Conservation (phyloP, 352 stramenopile genomes). For the Phytophthora pini region DNA sequence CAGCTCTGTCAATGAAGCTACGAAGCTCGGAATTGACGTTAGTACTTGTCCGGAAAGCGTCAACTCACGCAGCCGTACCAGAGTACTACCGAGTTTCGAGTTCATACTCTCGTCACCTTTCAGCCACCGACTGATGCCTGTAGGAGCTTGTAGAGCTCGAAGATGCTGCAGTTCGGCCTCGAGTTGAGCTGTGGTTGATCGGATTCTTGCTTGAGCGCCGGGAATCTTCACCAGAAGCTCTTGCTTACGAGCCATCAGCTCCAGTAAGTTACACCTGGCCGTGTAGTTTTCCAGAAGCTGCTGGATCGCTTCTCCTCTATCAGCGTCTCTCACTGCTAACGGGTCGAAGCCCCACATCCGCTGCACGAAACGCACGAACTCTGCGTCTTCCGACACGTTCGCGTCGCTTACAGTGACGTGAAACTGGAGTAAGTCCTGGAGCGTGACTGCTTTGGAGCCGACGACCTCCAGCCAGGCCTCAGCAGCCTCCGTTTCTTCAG, state of each 20-base stretch:
- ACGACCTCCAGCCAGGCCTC: constrained; percentile 39
- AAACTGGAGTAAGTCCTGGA: constrained; percentile 53
- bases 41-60: constrained; percentile 25
- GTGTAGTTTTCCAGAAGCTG: constrained; percentile 47
- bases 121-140: constrained; percentile 27
- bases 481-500: constrained; percentile 40
- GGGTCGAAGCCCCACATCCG: constrained; percentile 65
- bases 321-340: constrained; percentile 33
- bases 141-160: constrained; percentile 28
- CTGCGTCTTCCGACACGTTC: constrained; percentile 55
- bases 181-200: constrained; percentile 13
- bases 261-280: constrained; percentile 20
- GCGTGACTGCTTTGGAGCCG: constrained; percentile 28
- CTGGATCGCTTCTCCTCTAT: constrained; percentile 30
- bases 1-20: constrained; percentile 30
- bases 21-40: constrained; percentile 23
- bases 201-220: constrained; percentile 27
- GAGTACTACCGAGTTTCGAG: constrained; percentile 12
- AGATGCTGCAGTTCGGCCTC: constrained; percentile 32
- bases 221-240: constrained; percentile 38
- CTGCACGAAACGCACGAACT: constrained; percentile 69
- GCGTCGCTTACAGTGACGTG: constrained; percentile 57
- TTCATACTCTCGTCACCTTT: constrained; percentile 28
- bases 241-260: constrained; percentile 32
- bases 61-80: constrained; percentile 21